Evolutionary conservation across 805 yeast genomes (phyloP), one percentile per base, ranked within the genome.

Genomic region (Candida corydali): DNA sequence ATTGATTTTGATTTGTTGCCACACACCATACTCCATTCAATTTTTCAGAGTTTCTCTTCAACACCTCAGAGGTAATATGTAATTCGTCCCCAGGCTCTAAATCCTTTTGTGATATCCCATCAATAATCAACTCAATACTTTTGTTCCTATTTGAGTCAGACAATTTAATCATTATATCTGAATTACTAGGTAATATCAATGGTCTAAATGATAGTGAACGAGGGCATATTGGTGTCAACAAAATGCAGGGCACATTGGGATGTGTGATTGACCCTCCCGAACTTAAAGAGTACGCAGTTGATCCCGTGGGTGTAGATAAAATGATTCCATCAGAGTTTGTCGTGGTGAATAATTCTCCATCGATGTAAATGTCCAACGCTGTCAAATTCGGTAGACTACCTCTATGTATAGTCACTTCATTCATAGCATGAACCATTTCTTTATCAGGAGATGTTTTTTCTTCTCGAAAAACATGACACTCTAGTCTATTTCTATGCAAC

Each of bases 251-350:
- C 7, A 89, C 95, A 36, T 80, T 62, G 0, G 98, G 97, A 45
- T 89, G 94, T 1, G 86, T 91, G 41, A 89, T 89, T 10, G 95
- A 79, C 1, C 98, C 98, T 10, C 98, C 97, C 1, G 95, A 78
- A 19, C 86, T 76, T 36, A 89, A 64, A 0, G 95, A 85, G 53
- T 89, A 89, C 0, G 97, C 96, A 0, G 97, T 89, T 8, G 95
- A 86, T 0, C 98, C 98, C 0, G 97, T 89, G 12, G 98, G 98
- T 0, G 97, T 85, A 3, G 93, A 73, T 31, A 87, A 69, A 4
- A 80, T 76, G 7, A 89, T 73, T 26, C 98, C 98, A 59, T 91
- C 98, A 1, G 94, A 96, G 0, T 91, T 84, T 4, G 96, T 88
- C 36, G 89, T 76, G 6, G 98, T 91, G 37, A 91, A 63, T 51